Evolutionary conservation across 225 moss, liverwort and hornwort species (phyloP).

Genomic region (Thuidium tamariscinum): DNA sequence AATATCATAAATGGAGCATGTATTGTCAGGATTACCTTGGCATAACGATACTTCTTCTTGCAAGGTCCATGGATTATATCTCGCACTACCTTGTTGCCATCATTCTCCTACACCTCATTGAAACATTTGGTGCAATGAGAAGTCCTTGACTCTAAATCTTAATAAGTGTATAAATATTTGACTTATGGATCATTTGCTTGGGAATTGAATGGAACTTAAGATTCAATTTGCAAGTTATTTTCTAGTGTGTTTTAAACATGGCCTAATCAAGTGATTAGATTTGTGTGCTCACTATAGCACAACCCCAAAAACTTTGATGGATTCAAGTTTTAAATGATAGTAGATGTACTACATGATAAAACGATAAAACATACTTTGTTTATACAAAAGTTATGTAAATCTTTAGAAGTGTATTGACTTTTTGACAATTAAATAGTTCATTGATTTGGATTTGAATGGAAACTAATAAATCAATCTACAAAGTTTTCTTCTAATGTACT

Average conservation of each 20-base stretch:
- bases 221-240: neutral
- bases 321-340: neutral
- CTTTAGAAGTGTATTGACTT: neutral
- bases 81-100: conserved; percentile 64
- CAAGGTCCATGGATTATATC: conserved; percentile 53
- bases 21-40: conserved; percentile 32
- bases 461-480: neutral
- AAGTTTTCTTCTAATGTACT: neutral
- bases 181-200: neutral
- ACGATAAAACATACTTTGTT: neutral
- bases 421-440: neutral
- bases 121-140: neutral
- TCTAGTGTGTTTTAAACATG: neutral
- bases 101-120: conserved; percentile 48
- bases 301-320: neutral
- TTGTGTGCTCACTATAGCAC: too few species aligned
- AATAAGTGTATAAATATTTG: neutral
- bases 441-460: neutral
- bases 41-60: conserved; percentile 62
- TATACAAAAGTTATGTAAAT: neutral
- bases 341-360: neutral
- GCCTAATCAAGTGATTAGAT: neutral
- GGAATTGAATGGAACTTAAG: neutral
- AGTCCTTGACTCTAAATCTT: neutral
- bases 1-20: neutral